Base-by-base conservation (phyloP, 345 rosid genomes). In the Mangifera indica region DNA sequence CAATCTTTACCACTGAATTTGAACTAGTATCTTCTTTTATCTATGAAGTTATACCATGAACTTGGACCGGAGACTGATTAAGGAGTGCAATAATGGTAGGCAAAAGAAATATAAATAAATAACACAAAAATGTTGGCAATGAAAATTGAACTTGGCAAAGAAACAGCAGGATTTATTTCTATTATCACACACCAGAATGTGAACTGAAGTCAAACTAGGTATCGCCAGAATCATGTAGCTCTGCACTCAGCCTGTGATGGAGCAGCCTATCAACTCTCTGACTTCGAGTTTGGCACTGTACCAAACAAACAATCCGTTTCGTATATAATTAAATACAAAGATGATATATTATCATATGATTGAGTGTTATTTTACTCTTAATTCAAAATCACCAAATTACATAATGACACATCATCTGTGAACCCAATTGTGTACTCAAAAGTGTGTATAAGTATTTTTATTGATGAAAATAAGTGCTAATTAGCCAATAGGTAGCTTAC, bases 191-290 rank as follows among this genome's bases (percentile, higher is more conserved):
- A 75, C 78, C 78, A 29, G 74, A 55, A 56, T 13, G 65, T 8
- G 58, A 56, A 40, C 22, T 42, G 4, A 54, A 45, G 62, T 60
- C 46, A 55, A 76, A 52, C 22, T 81, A 79, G 3, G 81, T 44
- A 46, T 56, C 55, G 22, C 79, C 46, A 68, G 78, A 67, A 71
- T 80, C 67, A 60, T 76, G 76, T 65, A 90, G 84, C 76, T 90
- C 92, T 0, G 88, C 62, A 46, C 98, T 89, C 86, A 92, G 66
- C 87, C 92, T 95, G 72, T 78, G 98, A 83, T 92, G 99, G 70
- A 95, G 97, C 74, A 95, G 99, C 40, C 76, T 56, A 77, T 95
- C 97, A 57, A 95, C 86, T 82, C 97, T 89, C 48, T 89, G 97
- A 82, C 99, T 91, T 56, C 93, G 85, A 64, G 88, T 79, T 84